Evolutionary conservation across 352 stramenopile species (phyloP).

Genomic region (Saprolegnia diclina): DNA sequence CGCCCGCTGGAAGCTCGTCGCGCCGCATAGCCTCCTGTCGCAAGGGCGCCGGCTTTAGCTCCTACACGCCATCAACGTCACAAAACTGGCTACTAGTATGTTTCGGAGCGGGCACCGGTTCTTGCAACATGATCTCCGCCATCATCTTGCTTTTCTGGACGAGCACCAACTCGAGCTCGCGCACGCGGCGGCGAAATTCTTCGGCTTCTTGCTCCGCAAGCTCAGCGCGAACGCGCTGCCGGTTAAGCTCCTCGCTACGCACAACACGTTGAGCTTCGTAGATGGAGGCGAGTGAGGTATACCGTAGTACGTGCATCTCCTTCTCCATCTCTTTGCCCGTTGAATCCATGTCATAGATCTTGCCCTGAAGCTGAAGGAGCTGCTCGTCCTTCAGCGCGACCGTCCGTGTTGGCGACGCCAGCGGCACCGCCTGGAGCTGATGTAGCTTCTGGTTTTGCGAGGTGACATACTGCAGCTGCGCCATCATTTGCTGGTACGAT

Average conservation of each 20-base stretch:
- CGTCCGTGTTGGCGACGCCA: constrained; percentile 27
- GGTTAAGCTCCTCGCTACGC: constrained; percentile 47
- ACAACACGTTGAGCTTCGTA: not conserved
- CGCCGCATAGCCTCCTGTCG: not conserved
- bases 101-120: not conserved
- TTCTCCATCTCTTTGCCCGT: constrained; percentile 44
- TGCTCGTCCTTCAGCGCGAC: constrained; percentile 28
- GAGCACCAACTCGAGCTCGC: constrained; percentile 49
- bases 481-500: constrained; percentile 66
- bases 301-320: constrained; percentile 65
- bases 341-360: not conserved
- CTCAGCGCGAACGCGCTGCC: constrained; percentile 49
- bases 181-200: constrained; percentile 38
- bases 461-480: constrained; percentile 30
- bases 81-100: constrained; percentile 30
- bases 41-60: not conserved
- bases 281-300: constrained; percentile 35
- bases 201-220: constrained; percentile 42
- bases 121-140: constrained; percentile 46
- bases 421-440: constrained; percentile 26
- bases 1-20: not conserved
- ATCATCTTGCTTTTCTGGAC: constrained; percentile 54
- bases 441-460: constrained; percentile 16
- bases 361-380: constrained; percentile 21
- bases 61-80: constrained; percentile 1